phyloP scores from a whole-genome alignment of 2,329 filamentous ascomycete species.

The Ophiostoma ulmi region DNA sequence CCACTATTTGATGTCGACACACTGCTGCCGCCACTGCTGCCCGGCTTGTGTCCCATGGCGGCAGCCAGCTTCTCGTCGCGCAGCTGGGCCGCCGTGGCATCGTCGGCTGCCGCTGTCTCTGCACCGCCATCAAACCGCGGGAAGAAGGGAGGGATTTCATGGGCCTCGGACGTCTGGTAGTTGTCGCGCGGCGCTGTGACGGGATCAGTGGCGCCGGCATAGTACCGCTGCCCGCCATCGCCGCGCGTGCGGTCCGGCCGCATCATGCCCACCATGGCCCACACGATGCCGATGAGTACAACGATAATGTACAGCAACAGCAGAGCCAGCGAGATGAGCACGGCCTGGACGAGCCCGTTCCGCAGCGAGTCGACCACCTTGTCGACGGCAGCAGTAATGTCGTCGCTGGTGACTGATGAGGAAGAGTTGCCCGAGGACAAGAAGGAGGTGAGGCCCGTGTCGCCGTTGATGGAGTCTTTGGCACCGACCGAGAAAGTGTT shows the following conservation, averaged over 20 bases:
- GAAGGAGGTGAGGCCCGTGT: conserved; percentile 72
- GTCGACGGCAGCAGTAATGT: conserved; percentile 70
- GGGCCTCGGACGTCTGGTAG: neutral
- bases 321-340: conserved; percentile 70
- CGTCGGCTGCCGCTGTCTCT: conserved; percentile 24
- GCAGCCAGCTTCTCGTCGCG: conserved; percentile 32
- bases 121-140: conserved; percentile 22
- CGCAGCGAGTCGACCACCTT: conserved; percentile 64
- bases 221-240: conserved; percentile 50
- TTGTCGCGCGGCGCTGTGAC: conserved; percentile 21
- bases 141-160: conserved; percentile 16
- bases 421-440: conserved; percentile 34
- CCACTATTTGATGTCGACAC: conserved; percentile 13
- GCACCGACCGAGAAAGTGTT: conserved; percentile 82
- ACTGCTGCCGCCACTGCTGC: neutral
- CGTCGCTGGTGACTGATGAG: conserved; percentile 63
- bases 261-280: conserved; percentile 58
- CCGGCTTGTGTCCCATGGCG: neutral
- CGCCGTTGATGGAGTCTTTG: conserved; percentile 52
- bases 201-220: conserved; percentile 11
- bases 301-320: conserved; percentile 74
- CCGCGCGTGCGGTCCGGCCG: conserved; percentile 55
- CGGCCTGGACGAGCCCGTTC: conserved; percentile 66
- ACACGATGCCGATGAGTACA: conserved; percentile 65
- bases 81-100: conserved; percentile 24